Evolutionary conservation across 179 eudicot genomes (phyloP), one percentile per base, ranked within the genome.

Genomic region (Spinacia oleracea): DNA sequence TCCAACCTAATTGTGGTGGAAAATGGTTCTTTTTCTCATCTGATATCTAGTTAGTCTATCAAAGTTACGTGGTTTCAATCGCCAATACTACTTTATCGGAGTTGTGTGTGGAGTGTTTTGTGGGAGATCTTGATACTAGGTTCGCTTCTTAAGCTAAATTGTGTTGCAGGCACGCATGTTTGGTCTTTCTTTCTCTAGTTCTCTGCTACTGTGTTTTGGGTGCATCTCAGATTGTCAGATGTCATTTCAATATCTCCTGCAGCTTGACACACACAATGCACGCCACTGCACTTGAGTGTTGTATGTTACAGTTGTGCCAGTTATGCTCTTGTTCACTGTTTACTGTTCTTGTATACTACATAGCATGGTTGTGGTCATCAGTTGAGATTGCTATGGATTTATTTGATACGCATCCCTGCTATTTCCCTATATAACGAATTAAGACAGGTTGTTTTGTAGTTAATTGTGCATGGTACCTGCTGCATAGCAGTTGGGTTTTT

Each of bases 41-140:
- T 63, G n/a, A 45, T 71, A 38, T 71, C 67, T 29, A 70, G 69
- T 69, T 29, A 35, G 11, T 40, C 21, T 43, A 70, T 32, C 34
- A 58, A 69, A 69, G 25, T 20, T 56, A 5, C 32, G 56, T 78
- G 48, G 76, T 72, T 51, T 59, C 16, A 14, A 72, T 34, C 23
- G 21, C 43, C 75, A 43, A 5, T 29, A 31, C 10, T 29, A 73
- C 23, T 38, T 2, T 73, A 25, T 34, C 55, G 15, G 31, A 23
- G 35, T 73, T 32, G 48, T 73, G 20, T 55, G 40, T 18, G 46
- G 35, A 21, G 48, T 23, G 9, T 7, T 29, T n/a, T 67, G 8
- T 67, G 2, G 46, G 16, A 38, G 50, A 7, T 40, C 29, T 14
- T 6, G 14, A n/a, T 67, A 40, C n/a, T 35, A 38, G 71, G 71